Evolutionary conservation across 129 eudicot species (phyloP), one percentile per base, ranked within the genome.

Genomic region (Artemisia annua): DNA sequence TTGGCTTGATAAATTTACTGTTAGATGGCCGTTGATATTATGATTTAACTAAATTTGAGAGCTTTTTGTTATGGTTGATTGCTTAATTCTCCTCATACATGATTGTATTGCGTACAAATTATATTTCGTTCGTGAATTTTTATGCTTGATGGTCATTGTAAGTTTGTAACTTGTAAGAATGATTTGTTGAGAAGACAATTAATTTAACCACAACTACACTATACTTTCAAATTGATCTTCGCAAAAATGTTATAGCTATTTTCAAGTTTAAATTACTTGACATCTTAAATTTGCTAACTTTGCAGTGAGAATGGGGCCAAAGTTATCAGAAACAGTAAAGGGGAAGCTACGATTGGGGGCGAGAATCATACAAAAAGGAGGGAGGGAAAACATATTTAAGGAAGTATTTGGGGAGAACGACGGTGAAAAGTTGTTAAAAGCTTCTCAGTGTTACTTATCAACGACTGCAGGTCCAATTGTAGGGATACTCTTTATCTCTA

Each of bases 381-480:
- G 86, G 11, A 66, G 84, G 71, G 87, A 83, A 46, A 88, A 85
- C 43, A 85, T 82, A 70, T 88, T 85, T 75, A 80, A 69, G 55
- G 73, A 84, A 62, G 54, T 82, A 19, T 88, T 88, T 52, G 86
- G 88, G 13, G 70, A 75, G 22, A 80, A 13, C 18, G 87, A 88
- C 10, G 94, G 81, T 18, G 94, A 88, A 74, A 81, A 78, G 71
- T 59, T 88, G 72, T 61, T 88, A 16, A 85, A 80, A 80, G 87
- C 90, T 75, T 85, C 88, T 13, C 86, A 80, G n/a, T 88, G 94
- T 77, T 80, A 82, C 61, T 78, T 88, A 53, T 88, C 84, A 28
- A 85, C 90, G 3, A 82, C 88, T 7, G 88, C 88, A 19, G 94
- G 94, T 24, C 94, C 90, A 8, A 83, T 88, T 17, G 82, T 84